phyloP scores from a whole-genome alignment of 2,329 filamentous ascomycete genomes.

The Exserohilum rostratum region DNA sequence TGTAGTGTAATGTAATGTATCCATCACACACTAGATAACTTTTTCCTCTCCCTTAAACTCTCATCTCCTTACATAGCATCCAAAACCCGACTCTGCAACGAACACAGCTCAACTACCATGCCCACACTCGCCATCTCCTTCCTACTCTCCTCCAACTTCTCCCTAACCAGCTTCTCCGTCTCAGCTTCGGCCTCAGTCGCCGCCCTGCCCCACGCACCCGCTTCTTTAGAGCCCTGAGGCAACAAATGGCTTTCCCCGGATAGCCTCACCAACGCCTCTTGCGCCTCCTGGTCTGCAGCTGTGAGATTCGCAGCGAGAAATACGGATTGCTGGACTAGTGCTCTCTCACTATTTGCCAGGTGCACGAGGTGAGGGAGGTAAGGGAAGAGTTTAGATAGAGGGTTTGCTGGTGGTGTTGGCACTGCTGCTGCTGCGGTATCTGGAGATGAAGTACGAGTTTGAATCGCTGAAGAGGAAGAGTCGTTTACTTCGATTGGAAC shows the following conservation, averaged over 20 bases:
- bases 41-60: no score
- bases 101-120: constrained; percentile 37
- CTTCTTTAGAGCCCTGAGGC: constrained; percentile 38
- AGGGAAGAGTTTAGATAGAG: constrained; percentile 38
- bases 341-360: constrained; percentile 34
- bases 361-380: constrained; percentile 37
- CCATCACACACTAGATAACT: no score
- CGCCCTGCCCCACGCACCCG: constrained; percentile 33
- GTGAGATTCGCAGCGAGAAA: constrained; percentile 43
- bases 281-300: constrained; percentile 36
- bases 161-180: constrained; percentile 26
- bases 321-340: constrained; percentile 42
- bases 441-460: background rate
- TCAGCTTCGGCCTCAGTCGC: constrained; percentile 28
- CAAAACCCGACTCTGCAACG: constrained; percentile 32
- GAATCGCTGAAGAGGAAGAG: background rate
- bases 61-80: constrained; percentile 1
- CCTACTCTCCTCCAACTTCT: constrained; percentile 26
- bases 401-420: constrained; percentile 12
- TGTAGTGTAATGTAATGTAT: no score
- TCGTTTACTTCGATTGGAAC: background rate
- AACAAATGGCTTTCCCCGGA: constrained; percentile 49
- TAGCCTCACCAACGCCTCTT: constrained; percentile 39
- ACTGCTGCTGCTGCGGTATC: background rate
- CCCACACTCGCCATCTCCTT: constrained; percentile 34